phyloP scores from a whole-genome alignment of 495 filamentous ascomycete genomes.

The Aspergillus kassunensis region DNA sequence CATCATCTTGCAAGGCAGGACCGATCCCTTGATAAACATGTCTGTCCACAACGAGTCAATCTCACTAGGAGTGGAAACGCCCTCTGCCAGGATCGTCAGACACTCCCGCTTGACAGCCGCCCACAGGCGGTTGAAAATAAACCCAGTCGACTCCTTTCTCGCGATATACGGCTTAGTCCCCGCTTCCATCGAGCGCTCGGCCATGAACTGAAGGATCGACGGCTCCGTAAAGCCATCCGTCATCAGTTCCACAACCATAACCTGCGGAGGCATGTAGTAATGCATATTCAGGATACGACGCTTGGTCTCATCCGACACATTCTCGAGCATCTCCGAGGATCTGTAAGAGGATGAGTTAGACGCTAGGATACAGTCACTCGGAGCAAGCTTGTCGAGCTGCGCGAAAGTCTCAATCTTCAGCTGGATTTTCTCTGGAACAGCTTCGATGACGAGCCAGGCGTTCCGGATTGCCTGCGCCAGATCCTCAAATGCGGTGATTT shows the following conservation, averaged over 20 bases:
- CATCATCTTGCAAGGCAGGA: slow-evolving; percentile 29
- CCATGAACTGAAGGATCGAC: slow-evolving; percentile 42
- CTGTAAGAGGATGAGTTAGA: slow-evolving; percentile 50
- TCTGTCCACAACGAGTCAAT: slow-evolving; percentile 41
- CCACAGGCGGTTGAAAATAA: slow-evolving; percentile 58
- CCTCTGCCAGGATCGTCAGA: slow-evolving; percentile 47
- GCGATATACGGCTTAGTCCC: slow-evolving; percentile 35
- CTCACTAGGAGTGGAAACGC: slow-evolving; percentile 42
- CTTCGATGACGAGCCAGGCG: slow-evolving; percentile 48
- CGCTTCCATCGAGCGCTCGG: slow-evolving; percentile 34
- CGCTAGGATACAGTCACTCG: slow-evolving; percentile 46
- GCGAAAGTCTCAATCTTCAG: slow-evolving; percentile 49
- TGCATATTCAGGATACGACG: slow-evolving; percentile 44
- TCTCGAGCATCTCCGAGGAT: slow-evolving; percentile 31
- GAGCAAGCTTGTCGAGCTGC: slow-evolving; percentile 38
- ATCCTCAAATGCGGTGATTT: slow-evolving; percentile 30
- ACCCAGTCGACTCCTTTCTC: slow-evolving; percentile 48
- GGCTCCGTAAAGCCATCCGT: slow-evolving; percentile 45
- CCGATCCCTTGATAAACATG: slow-evolving; percentile 24
- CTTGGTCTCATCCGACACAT: slow-evolving; percentile 12
- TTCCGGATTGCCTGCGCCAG: neutral
- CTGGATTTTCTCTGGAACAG: slow-evolving; percentile 49
- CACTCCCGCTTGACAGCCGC: slow-evolving; percentile 53
- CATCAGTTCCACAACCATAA: slow-evolving; percentile 53
- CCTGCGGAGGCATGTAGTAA: slow-evolving; percentile 50